Percentiles rank a stretch among this genome's conserved stretches.
Evolutionary conservation across 352 stramenopile species (phyloP).

Genomic region (Phytopythium cucurbitacearum): DNA sequence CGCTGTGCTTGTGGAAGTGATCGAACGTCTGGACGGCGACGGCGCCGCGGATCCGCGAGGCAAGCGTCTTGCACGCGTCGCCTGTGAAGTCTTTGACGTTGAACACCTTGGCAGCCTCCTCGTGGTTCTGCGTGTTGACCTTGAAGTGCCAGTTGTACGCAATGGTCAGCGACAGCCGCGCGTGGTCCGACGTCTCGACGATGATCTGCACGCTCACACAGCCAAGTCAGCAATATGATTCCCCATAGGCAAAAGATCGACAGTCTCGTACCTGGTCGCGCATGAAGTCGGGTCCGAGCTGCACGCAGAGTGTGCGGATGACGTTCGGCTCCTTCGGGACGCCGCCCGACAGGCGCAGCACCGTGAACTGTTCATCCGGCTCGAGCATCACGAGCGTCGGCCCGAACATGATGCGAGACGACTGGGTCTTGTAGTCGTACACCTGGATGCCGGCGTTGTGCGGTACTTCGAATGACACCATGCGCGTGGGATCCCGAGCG

Average conservation of each 20-base stretch:
- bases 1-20: slow-evolving; percentile 83
- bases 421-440: slow-evolving; percentile 84
- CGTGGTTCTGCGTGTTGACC: slow-evolving; percentile 43
- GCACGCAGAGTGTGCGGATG: slow-evolving; percentile 73
- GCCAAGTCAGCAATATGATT: not conserved
- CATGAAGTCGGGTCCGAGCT: slow-evolving; percentile 83
- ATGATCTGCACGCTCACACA: slow-evolving; percentile 40
- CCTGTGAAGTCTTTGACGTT: slow-evolving; percentile 81
- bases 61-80: slow-evolving; percentile 78
- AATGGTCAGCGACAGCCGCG: slow-evolving; percentile 67
- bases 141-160: slow-evolving; percentile 85
- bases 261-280: slow-evolving; percentile 37
- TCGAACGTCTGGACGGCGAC: slow-evolving; percentile 74
- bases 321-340: slow-evolving; percentile 77
- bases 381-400: slow-evolving; percentile 78
- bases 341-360: slow-evolving; percentile 60
- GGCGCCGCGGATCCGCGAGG: slow-evolving; percentile 67
- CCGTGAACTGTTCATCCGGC: slow-evolving; percentile 79
- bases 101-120: slow-evolving; percentile 67
- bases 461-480: slow-evolving; percentile 78
- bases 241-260: not conserved
- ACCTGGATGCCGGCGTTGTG: slow-evolving; percentile 82
- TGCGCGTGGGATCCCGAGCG: slow-evolving; percentile 49
- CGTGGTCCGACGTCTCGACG: slow-evolving; percentile 79
- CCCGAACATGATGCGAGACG: slow-evolving; percentile 75